Conservation (phyloP, 2,329 filamentous ascomycete species). For the Diaporthe sp. region DNA sequence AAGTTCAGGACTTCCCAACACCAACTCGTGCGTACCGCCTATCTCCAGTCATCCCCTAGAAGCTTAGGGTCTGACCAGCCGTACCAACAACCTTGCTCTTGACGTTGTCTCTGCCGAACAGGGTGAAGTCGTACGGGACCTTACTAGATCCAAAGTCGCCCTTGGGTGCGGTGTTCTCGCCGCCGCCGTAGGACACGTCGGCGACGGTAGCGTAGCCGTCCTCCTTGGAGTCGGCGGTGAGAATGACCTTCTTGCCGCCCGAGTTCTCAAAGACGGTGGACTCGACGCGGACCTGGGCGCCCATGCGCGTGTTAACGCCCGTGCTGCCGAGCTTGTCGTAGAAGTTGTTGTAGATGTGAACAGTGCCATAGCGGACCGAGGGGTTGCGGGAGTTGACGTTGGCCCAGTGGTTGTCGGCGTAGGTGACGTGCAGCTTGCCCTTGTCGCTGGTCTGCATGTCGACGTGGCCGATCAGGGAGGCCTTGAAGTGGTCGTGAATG, state of each 20-base stretch:
- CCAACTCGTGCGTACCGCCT: neutral
- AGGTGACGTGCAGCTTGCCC: slow-evolving; percentile 61
- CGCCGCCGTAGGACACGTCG: slow-evolving; percentile 14
- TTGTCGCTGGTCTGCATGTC: slow-evolving; percentile 66
- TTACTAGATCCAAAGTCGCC: slow-evolving; percentile 10
- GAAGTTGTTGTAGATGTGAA: slow-evolving; percentile 63
- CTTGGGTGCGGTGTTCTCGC: neutral
- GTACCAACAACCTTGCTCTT: slow-evolving; percentile 2
- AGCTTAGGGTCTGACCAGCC: neutral
- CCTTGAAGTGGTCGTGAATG: slow-evolving; percentile 68
- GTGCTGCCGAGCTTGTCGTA: slow-evolving; percentile 52
- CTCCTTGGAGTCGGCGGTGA: slow-evolving; percentile 24
- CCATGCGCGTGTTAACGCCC: slow-evolving; percentile 22
- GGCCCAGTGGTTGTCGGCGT: slow-evolving; percentile 64
- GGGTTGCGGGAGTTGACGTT: slow-evolving; percentile 61
- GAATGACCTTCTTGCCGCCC: slow-evolving; percentile 9
- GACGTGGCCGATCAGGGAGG: slow-evolving; percentile 71
- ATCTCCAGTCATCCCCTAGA: neutral
- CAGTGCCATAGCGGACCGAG: slow-evolving; percentile 62
- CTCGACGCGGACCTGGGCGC: slow-evolving; percentile 30
- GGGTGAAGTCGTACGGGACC: neutral
- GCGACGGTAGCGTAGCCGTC: slow-evolving; percentile 10
- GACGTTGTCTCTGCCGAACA: neutral
- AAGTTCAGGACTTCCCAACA: neutral
- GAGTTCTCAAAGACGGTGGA: slow-evolving; percentile 32